These are phyloP conservation scores for Terfezia boudieri DNA, from an alignment of 495 filamentous ascomycete species.

Conservation along the genomic window DNA sequence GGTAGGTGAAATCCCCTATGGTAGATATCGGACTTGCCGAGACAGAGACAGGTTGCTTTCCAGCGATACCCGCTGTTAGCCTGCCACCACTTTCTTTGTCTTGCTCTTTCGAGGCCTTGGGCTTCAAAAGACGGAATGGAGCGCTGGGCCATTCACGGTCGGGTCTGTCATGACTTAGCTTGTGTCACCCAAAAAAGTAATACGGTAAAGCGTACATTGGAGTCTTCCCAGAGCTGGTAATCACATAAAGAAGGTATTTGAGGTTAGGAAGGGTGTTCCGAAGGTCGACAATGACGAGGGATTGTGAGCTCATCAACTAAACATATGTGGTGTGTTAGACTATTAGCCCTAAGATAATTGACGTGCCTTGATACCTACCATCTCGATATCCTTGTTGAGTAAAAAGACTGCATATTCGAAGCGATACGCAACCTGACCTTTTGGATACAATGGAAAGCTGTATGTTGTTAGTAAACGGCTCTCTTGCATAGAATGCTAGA, in stretches of 20 bases:
- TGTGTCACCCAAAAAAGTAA: neutral
- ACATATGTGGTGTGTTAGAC: too few species aligned
- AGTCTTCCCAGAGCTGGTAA: neutral
- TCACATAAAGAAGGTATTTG: conserved; percentile 40
- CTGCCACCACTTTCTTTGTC: neutral
- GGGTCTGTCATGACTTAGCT: neutral
- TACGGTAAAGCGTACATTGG: neutral
- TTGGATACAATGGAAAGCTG: conserved; percentile 53
- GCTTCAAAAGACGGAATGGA: neutral
- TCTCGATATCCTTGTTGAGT: conserved; percentile 81
- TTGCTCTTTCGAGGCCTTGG: neutral
- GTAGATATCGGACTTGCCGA: neutral
- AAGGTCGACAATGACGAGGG: conserved; percentile 59
- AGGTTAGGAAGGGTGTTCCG: conserved; percentile 79
- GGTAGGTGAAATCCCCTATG: neutral
- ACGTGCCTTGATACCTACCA: conserved; percentile 10
- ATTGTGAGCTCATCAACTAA: conserved; percentile 43
- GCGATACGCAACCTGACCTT: conserved; percentile 52
- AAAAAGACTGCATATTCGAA: conserved; percentile 93
- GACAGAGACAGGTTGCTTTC: neutral
- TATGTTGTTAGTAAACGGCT: neutral
- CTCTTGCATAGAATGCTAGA: neutral
- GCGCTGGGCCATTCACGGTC: neutral
- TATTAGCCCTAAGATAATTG: too few species aligned
- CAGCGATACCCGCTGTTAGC: too few species aligned